Evolutionary conservation across 2,329 filamentous ascomycete genomes (phyloP).

Genomic region (Fusarium mexicanum): DNA sequence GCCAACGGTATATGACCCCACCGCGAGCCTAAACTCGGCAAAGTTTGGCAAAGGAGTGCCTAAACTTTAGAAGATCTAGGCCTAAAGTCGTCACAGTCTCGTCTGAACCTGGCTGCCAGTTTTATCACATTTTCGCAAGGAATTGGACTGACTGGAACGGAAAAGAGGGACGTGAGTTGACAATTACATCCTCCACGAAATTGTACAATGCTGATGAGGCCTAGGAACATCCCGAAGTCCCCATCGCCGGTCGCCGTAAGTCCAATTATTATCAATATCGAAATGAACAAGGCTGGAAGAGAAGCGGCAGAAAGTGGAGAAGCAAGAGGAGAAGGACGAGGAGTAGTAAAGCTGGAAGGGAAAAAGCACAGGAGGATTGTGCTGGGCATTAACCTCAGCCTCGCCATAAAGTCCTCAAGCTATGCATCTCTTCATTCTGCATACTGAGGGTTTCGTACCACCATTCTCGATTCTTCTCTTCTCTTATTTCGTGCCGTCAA

Average conservation of each 20-base stretch:
- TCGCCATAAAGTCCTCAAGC: background rate
- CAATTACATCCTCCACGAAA: background rate
- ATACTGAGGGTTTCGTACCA: background rate
- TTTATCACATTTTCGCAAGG: background rate
- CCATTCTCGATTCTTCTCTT: background rate
- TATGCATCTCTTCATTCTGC: background rate
- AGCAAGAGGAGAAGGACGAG: background rate
- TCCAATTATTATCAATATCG: background rate
- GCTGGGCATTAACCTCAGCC: background rate
- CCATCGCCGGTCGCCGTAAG: no score
- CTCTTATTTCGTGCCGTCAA: background rate
- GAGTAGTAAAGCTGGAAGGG: background rate
- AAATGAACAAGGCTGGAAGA: background rate
- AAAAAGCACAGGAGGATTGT: background rate
- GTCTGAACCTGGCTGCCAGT: background rate
- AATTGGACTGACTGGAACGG: background rate
- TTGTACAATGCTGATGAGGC: background rate
- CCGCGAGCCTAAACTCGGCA: background rate
- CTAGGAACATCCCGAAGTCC: background rate
- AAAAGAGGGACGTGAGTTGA: background rate
- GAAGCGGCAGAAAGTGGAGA: background rate
- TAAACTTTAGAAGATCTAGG: background rate
- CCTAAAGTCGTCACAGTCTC: background rate
- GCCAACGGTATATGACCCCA: background rate
- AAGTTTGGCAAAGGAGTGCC: background rate